phyloP scores from a whole-genome alignment of 495 filamentous ascomycete genomes.

The Acidiella bohemica region DNA sequence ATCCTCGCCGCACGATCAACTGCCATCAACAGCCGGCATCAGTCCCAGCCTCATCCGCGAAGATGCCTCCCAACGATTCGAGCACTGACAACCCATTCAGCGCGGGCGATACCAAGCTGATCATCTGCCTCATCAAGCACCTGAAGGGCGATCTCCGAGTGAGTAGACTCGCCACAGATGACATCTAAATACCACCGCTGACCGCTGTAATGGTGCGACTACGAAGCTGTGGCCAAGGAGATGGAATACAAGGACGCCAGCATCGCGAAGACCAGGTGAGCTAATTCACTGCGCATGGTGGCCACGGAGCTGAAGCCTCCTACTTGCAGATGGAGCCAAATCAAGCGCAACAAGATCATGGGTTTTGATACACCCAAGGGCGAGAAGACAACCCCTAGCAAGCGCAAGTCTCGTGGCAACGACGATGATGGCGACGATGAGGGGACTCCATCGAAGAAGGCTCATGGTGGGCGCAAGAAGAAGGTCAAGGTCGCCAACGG shows the following conservation, averaged over 20 bases:
- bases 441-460: slow-evolving; percentile 5
- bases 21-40: no score
- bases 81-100: slow-evolving; percentile 7
- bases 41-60: no score
- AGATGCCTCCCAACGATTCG: slow-evolving; percentile 6
- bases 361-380: not conserved
- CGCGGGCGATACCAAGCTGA: slow-evolving; percentile 9
- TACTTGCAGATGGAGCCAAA: slow-evolving; percentile 12
- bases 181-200: not conserved
- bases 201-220: slow-evolving; percentile 8
- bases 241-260: slow-evolving; percentile 9
- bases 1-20: no score
- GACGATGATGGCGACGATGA: slow-evolving; percentile 4
- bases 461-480: slow-evolving; percentile 9
- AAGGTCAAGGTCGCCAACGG: no score
- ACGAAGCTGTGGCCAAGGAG: slow-evolving; percentile 9
- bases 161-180: not conserved
- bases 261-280: slow-evolving; percentile 9
- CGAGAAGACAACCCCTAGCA: slow-evolving; percentile 9
- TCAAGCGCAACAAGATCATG: slow-evolving; percentile 17
- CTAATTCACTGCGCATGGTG: no score
- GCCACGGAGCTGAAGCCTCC: not conserved
- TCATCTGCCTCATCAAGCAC: slow-evolving; percentile 13
- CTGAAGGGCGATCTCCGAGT: slow-evolving; percentile 10
- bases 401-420: not conserved